Base-by-base conservation (phyloP, 2,329 filamentous ascomycete species). In the Penicillium occitanis region DNA sequence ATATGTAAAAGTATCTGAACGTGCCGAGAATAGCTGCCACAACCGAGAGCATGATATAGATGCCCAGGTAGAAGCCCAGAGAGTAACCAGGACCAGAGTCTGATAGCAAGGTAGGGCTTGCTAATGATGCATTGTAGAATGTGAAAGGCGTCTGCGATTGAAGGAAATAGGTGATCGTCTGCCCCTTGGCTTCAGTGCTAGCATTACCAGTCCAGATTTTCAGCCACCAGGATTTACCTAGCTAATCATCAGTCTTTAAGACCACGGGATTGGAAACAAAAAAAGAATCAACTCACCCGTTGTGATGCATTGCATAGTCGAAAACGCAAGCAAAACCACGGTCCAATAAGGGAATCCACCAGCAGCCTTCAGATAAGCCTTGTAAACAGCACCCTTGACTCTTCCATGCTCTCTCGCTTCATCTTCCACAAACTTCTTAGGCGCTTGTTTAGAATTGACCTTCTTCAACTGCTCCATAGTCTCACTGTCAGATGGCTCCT, bases 351-450 rank as follows among this genome's bases (percentile, higher is more conserved):
- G 73, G 69, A 82, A 80, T 10, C 89, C 88, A 17, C 90, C 91
- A 68, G 86, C 90, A 28, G 88, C 86, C 10, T 81, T 82, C 14
- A 93, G 76, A 72, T 93, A 95, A 0, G 83, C 82, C 13, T 81
- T 72, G 68, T 93, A 94, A n/a, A 93, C 84, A 6, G 82, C 81
- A 25, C 82, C 81, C 70, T 89, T 89, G 37, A 94, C 87, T 5
- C 88, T 85, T 0, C 91, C 91, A 63, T 85, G 85, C 73, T 92
- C 90, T 65, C 88, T 85, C n/a, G 80, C 81, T 75, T 95, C 91
- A 2, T 92, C 90, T 72, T 92, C 88, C 30, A 91, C 86, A 69
- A 93, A 94, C 75, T 92, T 90, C 55, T 67, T 74, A 64, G 62
- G 66, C 50, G 19, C 69, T 68, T 64, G 65, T 48, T 60, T 65